Conservation (phyloP, 805 yeast species). For the Dipodascus geniculatus region DNA sequence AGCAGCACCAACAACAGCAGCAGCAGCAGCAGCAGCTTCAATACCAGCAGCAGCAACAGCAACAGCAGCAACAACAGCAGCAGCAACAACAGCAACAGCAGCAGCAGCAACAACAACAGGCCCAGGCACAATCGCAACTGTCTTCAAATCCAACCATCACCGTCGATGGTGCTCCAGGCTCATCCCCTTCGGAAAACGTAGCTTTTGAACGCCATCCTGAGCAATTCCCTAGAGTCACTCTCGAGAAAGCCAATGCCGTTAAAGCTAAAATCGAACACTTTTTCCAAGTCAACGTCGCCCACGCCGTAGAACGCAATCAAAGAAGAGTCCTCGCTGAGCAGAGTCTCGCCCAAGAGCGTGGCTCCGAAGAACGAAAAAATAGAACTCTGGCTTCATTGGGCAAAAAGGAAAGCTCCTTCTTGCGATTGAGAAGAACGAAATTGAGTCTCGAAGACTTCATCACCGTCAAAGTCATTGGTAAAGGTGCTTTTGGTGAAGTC, state of each 20-base stretch:
- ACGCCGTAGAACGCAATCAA: slow-evolving; percentile 93
- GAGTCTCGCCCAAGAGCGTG: slow-evolving; percentile 52
- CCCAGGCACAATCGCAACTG: slow-evolving; percentile 10
- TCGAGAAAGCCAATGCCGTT: slow-evolving; percentile 75
- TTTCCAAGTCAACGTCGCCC: slow-evolving; percentile 74
- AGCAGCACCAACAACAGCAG: slow-evolving; percentile 10
- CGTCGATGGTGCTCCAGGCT: slow-evolving; percentile 9
- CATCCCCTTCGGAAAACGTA: slow-evolving; percentile 35
- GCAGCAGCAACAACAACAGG: slow-evolving; percentile 13
- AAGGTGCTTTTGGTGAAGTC: slow-evolving; percentile 98
- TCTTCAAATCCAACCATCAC: slow-evolving; percentile 4
- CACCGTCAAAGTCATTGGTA: slow-evolving; percentile 85
- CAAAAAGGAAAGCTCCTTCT: slow-evolving; percentile 75
- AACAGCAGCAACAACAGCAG: slow-evolving; percentile 5
- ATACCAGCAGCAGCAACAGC: slow-evolving; percentile 8
- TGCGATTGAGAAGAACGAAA: slow-evolving; percentile 76
- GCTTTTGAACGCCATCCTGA: slow-evolving; percentile 79
- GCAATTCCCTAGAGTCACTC: slow-evolving; percentile 55
- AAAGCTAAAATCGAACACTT: slow-evolving; percentile 74
- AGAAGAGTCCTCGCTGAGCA: slow-evolving; percentile 79
- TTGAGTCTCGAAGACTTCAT: slow-evolving; percentile 71
- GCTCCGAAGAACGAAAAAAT: slow-evolving; percentile 75
- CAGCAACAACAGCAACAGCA: slow-evolving; percentile 12
- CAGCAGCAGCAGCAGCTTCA: slow-evolving; percentile 8
- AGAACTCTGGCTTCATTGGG: slow-evolving; percentile 77